phyloP scores from a whole-genome alignment of 352 stramenopile species.

The Poterioochromonas sp. region DNA sequence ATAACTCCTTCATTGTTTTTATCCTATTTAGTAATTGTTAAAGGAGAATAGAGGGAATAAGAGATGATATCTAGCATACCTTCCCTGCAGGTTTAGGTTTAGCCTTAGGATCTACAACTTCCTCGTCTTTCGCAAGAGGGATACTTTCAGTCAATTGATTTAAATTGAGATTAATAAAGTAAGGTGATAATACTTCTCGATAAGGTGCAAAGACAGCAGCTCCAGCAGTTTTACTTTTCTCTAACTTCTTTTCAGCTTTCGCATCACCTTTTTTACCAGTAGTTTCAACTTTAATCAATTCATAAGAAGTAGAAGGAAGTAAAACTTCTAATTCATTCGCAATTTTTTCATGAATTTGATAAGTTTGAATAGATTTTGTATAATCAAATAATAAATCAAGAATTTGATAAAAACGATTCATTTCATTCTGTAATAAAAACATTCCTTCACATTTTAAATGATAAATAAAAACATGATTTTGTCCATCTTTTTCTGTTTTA shows the following conservation, averaged over 20 bases:
- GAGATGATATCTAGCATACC: too few relatives aligned
- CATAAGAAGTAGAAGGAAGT: neutral
- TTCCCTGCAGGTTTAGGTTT: too few relatives aligned
- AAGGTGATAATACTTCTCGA: neutral
- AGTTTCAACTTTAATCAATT: neutral
- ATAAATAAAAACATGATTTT: neutral
- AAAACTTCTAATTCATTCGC: neutral
- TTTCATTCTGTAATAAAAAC: constrained; percentile 1
- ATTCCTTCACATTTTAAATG: neutral
- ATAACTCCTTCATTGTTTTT: neutral
- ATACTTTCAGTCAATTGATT: too few relatives aligned
- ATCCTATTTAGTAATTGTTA: neutral
- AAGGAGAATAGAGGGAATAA: too few relatives aligned
- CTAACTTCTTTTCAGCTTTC: neutral
- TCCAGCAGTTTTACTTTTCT: neutral
- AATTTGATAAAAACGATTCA: neutral
- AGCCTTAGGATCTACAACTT: neutral
- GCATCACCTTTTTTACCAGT: neutral
- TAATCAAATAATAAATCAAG: neutral
- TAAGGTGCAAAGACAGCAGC: neutral
- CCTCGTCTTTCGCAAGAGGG: neutral
- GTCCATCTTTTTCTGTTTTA: neutral
- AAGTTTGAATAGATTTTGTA: neutral
- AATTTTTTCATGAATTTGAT: neutral
- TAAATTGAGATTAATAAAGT: neutral